Base-by-base conservation (phyloP, 345 rosid genomes). In the Euphorbia lathyris region DNA sequence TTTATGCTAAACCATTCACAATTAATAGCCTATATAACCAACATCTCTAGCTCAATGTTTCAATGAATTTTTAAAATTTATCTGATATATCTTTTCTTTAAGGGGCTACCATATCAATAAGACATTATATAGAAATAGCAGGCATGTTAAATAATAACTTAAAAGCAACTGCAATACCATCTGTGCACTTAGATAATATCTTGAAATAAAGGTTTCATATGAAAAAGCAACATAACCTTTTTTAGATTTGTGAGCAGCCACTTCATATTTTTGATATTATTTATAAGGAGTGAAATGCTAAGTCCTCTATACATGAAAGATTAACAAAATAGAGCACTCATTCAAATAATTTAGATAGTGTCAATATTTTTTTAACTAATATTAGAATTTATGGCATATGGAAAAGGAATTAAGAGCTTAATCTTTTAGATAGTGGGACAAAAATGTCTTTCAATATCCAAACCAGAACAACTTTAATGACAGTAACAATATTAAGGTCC, bases 101-200 rank as follows among this genome's bases (percentile, higher is more conserved):
- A n/a, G n/a, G n/a, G n/a, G n/a, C n/a, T n/a, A n/a, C n/a, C n/a
- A n/a, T n/a, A n/a, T n/a, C n/a, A n/a, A n/a, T n/a, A n/a, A n/a
- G n/a, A n/a, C n/a, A n/a, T n/a, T n/a, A n/a, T n/a, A n/a, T n/a
- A n/a, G n/a, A n/a, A n/a, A n/a, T n/a, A n/a, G n/a, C n/a, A n/a
- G n/a, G n/a, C n/a, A n/a, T n/a, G n/a, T n/a, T n/a, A n/a, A n/a
- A n/a, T n/a, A n/a, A n/a, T n/a, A n/a, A n/a, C n/a, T n/a, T n/a
- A 9, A 58, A 45, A 58, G 72, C 29, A 27, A 29, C 25, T 42
- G 13, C 42, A 68, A 9, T 38, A 38, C 71, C 51, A 68, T 42
- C 34, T 19, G 23, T 38, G 51, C 25, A 36, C 36, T 57, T 40
- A 29, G 14, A 47, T 63, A 27, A 48, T 27, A 26, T 17, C 57